Base-by-base conservation (phyloP, 2,329 filamentous ascomycete species). In the Nannizzia gypsea region DNA sequence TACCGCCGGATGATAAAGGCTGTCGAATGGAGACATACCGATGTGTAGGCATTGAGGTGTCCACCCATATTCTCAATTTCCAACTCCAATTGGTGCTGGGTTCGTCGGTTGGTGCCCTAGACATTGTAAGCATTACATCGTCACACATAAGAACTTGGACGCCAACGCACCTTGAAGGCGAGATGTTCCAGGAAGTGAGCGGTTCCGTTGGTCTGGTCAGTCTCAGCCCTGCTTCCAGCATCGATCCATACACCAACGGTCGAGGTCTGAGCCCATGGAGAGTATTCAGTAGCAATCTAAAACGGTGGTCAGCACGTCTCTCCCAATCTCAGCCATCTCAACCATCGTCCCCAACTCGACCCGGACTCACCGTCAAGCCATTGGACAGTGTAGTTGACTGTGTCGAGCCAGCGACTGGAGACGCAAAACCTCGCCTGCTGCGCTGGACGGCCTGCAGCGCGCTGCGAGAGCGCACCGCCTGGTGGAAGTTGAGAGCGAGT, bases 51-150 rank as follows among this genome's bases (percentile, higher is more conserved):
- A 79, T 99, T 99, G 70, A 99, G 83, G 81, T 99, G 93, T 66
- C 90, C 93, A 76, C 93, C 93, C 89, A 99, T 96, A 81, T 99
- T 99, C 83, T 99, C 93, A 73, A 99, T 97, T 82, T 99, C 93
- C 66, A 99, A 86, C 81, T 99, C 93, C 74, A 99, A 83, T 80
- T 99, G 93, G 75, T 95, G 88, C 79, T 99, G 93, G 66, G 88
- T 90, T 77, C 93, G 85, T 81, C 88, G 95, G 77, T 88, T 83
- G 68, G 93, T 99, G 70, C 93, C 93, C 91, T 77, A 62, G 20
- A 15, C 20, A 50, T 26, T 59, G 48, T 11, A 6, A 57, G 66
- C 22, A 62, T 56, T 17, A 36, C 13, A 38, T 13, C 31, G 6
- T 4, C 57, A 31, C 57, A 6, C 50, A 34, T 54, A 17, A 28